Evolutionary conservation across 805 yeast species (phyloP).

Genomic region (Priceomyces carsonii): DNA sequence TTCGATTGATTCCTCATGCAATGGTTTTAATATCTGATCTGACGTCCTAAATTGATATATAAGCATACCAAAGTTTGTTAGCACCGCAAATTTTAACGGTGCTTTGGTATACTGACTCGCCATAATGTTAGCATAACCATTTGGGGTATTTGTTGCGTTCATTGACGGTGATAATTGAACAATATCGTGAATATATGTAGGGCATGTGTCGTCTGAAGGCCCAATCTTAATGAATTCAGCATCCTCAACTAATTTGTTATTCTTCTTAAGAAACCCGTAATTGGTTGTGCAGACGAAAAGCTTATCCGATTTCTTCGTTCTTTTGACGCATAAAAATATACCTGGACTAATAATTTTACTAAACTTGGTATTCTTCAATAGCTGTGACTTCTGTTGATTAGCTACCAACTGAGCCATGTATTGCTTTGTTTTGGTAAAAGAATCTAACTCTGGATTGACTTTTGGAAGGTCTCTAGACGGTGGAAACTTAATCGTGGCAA

Average conservation of each 20-base stretch:
- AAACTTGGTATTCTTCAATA: conserved; percentile 58
- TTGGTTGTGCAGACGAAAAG: conserved; percentile 81
- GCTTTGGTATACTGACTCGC: conserved; percentile 79
- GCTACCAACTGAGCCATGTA: conserved; percentile 39
- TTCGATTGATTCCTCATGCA: conserved; percentile 65
- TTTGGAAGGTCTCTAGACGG: conserved; percentile 52
- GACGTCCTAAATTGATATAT: conserved; percentile 79
- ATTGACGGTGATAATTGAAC: conserved; percentile 68
- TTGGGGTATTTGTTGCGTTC: conserved; percentile 72
- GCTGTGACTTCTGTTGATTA: conserved; percentile 50
- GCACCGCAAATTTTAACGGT: conserved; percentile 73
- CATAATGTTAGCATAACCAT: conserved; percentile 80
- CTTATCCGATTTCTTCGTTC: conserved; percentile 45
- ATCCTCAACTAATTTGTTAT: conserved; percentile 73
- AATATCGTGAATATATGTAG: conserved; percentile 62
- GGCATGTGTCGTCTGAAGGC: conserved; percentile 20
- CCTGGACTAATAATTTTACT: conserved; percentile 79
- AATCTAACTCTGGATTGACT: conserved; percentile 40
- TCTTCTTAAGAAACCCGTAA: conserved; percentile 77
- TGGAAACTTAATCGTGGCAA: conserved; percentile 60
- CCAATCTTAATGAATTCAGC: conserved; percentile 61
- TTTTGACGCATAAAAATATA: conserved; percentile 70
- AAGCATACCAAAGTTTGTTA: conserved; percentile 78
- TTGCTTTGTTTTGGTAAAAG: conserved; percentile 42
- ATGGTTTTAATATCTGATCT: conserved; percentile 68